Conservation (phyloP, 192 early-diverging fungal genomes). For the Diversispora eburnea region DNA sequence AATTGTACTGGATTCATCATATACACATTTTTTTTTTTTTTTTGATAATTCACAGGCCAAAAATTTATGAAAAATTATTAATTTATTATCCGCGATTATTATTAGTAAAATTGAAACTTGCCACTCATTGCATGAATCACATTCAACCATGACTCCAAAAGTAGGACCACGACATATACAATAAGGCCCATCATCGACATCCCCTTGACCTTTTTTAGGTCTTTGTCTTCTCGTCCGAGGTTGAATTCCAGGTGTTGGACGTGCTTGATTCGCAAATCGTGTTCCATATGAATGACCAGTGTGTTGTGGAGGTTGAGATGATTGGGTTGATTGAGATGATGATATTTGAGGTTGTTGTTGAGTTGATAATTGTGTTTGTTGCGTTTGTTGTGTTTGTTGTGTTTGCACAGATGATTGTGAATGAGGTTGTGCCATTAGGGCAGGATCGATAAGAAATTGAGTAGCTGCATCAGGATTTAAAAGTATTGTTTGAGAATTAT, state of each 20-base stretch:
- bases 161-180: slow-evolving; percentile 9
- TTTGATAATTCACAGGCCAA: neutral
- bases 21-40: neutral
- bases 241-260: slow-evolving; percentile 6
- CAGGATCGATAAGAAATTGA: neutral
- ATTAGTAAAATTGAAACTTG: slow-evolving; percentile 8
- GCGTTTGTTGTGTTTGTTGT: neutral
- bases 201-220: neutral
- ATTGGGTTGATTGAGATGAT: no score
- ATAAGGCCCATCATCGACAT: neutral
- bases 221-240: slow-evolving; percentile 1
- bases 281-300: slow-evolving; percentile 8
- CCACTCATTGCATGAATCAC: slow-evolving; percentile 16
- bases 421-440: neutral
- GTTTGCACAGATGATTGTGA: neutral
- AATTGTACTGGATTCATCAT: neutral
- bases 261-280: slow-evolving; percentile 3
- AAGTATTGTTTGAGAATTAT: neutral
- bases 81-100: neutral
- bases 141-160: slow-evolving; percentile 4
- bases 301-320: no score
- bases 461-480: slow-evolving; percentile 8
- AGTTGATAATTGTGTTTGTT: no score
- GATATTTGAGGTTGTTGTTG: no score
- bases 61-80: neutral